Conservation (phyloP, 345 rosid species). For the Arabidopsis suecica region DNA sequence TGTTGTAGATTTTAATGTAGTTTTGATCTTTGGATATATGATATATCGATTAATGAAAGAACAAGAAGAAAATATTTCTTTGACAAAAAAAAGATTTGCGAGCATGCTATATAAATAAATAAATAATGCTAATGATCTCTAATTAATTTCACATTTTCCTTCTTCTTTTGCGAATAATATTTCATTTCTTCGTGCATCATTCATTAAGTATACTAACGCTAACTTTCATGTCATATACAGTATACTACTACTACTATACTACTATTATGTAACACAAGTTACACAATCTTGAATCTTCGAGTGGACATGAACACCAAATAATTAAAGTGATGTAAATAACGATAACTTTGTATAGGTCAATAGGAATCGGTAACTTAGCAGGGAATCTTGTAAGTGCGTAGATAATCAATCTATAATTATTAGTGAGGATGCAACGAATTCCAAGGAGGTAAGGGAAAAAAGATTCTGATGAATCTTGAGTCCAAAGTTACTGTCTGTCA, state of each 20-base stretch:
- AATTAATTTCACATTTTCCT: neutral
- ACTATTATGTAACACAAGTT: neutral
- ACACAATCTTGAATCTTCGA: neutral
- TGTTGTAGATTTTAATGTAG: neutral
- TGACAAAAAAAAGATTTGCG: no score
- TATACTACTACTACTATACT: neutral
- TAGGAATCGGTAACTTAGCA: slow-evolving; percentile 19
- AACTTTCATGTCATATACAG: neutral
- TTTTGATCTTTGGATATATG: neutral
- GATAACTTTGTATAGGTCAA: slow-evolving; percentile 9
- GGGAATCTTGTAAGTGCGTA: slow-evolving; percentile 10
- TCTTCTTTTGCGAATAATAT: neutral
- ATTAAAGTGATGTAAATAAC: slow-evolving; percentile 4
- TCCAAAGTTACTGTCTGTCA: slow-evolving; percentile 29
- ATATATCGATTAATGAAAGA: neutral
- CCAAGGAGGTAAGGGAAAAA: neutral
- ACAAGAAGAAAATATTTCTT: no score
- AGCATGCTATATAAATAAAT: no score
- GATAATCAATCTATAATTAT: slow-evolving; percentile 9
- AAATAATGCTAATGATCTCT: no score
- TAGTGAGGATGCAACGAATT: neutral
- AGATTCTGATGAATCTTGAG: slow-evolving; percentile 28
- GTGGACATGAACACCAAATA: slow-evolving; percentile 8
- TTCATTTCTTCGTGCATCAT: neutral
- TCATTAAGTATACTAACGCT: neutral